Conservation (phyloP, 495 filamentous ascomycete genomes). For the Daldinia childiae region DNA sequence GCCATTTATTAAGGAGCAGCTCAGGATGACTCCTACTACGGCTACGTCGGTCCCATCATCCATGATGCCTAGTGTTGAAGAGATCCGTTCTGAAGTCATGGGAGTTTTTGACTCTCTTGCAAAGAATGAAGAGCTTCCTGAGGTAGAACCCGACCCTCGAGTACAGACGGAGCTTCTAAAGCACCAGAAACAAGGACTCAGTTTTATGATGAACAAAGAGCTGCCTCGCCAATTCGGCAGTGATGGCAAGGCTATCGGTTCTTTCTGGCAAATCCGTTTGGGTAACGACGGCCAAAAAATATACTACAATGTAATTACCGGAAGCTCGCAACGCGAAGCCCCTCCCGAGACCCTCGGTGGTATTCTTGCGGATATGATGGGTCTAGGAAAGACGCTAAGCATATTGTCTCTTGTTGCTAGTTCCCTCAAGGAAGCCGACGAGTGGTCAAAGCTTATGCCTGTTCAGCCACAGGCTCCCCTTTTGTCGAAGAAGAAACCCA, state of each 20-base stretch:
- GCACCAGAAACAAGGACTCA: constrained; percentile 92
- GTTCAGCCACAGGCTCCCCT: constrained; percentile 52
- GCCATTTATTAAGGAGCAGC: constrained; percentile 36
- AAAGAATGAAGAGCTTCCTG: constrained; percentile 77
- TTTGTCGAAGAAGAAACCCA: constrained; percentile 44
- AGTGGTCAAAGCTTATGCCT: constrained; percentile 62
- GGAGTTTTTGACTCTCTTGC: constrained; percentile 86
- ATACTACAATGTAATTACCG: constrained; percentile 87
- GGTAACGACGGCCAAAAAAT: constrained; percentile 62
- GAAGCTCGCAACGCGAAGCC: constrained; percentile 65
- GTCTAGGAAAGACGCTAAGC: constrained; percentile 91
- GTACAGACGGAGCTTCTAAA: constrained; percentile 77
- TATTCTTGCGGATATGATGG: constrained; percentile 98
- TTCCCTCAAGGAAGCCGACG: constrained; percentile 65
- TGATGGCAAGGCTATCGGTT: constrained; percentile 64
- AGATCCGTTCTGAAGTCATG: constrained; percentile 83
- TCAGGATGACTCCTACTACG: constrained; percentile 22
- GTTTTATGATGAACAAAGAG: constrained; percentile 89
- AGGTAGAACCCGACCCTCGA: constrained; percentile 69
- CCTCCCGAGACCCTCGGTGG: constrained; percentile 81
- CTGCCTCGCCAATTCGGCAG: constrained; percentile 55
- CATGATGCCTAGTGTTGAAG: constrained; percentile 75
- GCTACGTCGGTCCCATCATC: constrained; percentile 25
- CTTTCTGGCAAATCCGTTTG: constrained; percentile 74
- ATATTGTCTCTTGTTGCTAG: constrained; percentile 78